These are phyloP conservation scores for Prunus salicina DNA, from an alignment of 306 rosid species.

Conservation along the genomic window DNA sequence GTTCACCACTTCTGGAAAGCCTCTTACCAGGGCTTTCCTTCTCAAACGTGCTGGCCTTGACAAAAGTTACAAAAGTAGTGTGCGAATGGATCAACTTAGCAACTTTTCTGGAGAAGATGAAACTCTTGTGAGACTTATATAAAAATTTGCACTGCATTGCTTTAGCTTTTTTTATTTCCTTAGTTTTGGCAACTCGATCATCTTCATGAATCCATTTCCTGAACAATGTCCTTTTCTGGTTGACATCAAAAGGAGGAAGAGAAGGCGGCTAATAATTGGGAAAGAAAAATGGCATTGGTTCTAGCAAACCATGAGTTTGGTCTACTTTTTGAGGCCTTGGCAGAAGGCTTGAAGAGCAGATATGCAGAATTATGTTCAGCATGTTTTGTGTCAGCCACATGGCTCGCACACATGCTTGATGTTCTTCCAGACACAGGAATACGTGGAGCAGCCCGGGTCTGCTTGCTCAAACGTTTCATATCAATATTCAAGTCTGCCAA, in stretches of 20 bases:
- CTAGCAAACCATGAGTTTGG: constrained; percentile 87
- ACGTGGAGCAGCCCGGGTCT: constrained; percentile 67
- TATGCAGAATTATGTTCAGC: constrained; percentile 54
- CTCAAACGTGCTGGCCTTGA: constrained; percentile 71
- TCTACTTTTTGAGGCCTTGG: constrained; percentile 77
- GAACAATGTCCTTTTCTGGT: not conserved
- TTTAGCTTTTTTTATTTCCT: constrained; percentile 7
- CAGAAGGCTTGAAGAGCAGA: constrained; percentile 79
- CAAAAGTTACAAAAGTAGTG: constrained; percentile 41
- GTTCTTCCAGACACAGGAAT: constrained; percentile 88
- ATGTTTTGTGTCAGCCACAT: constrained; percentile 73
- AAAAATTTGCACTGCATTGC: not conserved
- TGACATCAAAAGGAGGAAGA: constrained; percentile 68
- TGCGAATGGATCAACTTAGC: constrained; percentile 46
- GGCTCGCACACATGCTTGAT: constrained; percentile 77
- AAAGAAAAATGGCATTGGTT: constrained; percentile 74
- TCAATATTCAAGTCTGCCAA: constrained; percentile 63
- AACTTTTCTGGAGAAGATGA: constrained; percentile 41
- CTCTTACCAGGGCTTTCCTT: constrained; percentile 65
- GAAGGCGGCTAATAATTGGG: constrained; percentile 76
- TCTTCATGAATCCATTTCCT: constrained; percentile 13
- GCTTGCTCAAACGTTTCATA: constrained; percentile 66
- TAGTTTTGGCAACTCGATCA: constrained; percentile 9
- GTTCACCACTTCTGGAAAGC: constrained; percentile 56
- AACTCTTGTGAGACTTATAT: constrained; percentile 38